phyloP scores from a whole-genome alignment of 257 asterid genomes.

The Linaria vulgaris region DNA sequence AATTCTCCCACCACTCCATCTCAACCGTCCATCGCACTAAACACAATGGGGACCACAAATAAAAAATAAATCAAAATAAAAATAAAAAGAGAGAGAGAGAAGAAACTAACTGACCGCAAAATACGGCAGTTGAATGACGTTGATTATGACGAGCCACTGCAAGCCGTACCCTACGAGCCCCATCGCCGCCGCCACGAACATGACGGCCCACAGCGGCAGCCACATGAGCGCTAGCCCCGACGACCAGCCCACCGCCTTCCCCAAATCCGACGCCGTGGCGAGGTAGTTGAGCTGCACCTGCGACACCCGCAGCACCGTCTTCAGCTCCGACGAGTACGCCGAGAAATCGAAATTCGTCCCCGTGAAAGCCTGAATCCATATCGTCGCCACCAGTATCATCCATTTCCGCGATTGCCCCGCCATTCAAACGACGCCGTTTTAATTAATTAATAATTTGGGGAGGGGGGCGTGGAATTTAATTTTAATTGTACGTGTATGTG shows the following conservation, averaged over 20 bases:
- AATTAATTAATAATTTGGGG: no score
- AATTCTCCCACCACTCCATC: no score
- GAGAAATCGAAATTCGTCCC: slow-evolving; percentile 91
- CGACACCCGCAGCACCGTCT: slow-evolving; percentile 62
- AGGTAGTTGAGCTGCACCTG: slow-evolving; percentile 86
- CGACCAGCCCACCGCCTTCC: slow-evolving; percentile 88
- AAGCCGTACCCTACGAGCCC: slow-evolving; percentile 78
- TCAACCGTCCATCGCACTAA: no score
- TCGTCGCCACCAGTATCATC: slow-evolving; percentile 76
- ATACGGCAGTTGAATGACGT: slow-evolving; percentile 61
- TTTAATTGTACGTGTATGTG: no score
- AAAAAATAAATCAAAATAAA: no score
- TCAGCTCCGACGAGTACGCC: slow-evolving; percentile 78
- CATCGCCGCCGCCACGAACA: slow-evolving; percentile 76
- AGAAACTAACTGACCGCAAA: slow-evolving; percentile 62
- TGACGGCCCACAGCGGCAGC: slow-evolving; percentile 69
- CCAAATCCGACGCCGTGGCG: slow-evolving; percentile 91
- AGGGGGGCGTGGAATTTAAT: no score
- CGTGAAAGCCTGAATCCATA: slow-evolving; percentile 92
- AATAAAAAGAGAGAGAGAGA: background rate
- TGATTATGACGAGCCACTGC: slow-evolving; percentile 70
- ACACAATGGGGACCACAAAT: no score
- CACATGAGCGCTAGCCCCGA: slow-evolving; percentile 75
- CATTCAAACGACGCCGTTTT: slow-evolving; percentile 31
- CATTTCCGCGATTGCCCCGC: slow-evolving; percentile 71